Conservation (phyloP, 768 basidiomycete species). For the Termitomyces sp. region DNA sequence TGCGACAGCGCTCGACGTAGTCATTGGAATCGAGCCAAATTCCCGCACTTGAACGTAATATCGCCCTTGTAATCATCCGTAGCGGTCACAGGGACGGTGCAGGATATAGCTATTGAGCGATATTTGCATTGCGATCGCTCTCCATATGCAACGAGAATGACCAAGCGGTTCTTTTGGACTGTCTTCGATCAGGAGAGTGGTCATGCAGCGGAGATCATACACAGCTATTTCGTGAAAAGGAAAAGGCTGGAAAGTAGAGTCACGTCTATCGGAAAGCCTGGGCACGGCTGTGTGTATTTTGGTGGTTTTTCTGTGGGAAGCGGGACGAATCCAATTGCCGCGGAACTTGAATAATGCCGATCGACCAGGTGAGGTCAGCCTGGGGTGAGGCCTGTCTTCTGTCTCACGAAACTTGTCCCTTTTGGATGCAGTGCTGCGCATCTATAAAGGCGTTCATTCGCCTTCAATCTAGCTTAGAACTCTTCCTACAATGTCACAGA, state of each 20-base stretch:
- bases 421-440: slow-evolving; percentile 1
- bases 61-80: too few relatives aligned
- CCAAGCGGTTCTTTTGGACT: not conserved
- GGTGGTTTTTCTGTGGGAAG: not conserved
- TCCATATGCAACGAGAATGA: not conserved
- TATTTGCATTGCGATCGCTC: not conserved
- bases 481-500: slow-evolving; percentile 17
- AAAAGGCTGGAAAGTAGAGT: too few relatives aligned
- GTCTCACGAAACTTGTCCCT: not conserved
- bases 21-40: not conserved
- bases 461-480: not conserved
- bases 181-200: not conserved
- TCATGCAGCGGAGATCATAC: not conserved
- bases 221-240: not conserved
- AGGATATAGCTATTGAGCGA: not conserved
- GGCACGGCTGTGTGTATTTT: not conserved
- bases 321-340: not conserved
- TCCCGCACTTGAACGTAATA: not conserved
- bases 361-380: too few relatives aligned
- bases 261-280: too few relatives aligned
- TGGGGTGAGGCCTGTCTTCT: too few relatives aligned
- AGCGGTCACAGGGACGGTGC: too few relatives aligned
- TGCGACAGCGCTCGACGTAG: not conserved
- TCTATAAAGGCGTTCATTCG: slow-evolving; percentile 11
- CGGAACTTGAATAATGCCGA: not conserved